Conservation (phyloP, 208 protist species). For the Leishmania amazonensis region DNA sequence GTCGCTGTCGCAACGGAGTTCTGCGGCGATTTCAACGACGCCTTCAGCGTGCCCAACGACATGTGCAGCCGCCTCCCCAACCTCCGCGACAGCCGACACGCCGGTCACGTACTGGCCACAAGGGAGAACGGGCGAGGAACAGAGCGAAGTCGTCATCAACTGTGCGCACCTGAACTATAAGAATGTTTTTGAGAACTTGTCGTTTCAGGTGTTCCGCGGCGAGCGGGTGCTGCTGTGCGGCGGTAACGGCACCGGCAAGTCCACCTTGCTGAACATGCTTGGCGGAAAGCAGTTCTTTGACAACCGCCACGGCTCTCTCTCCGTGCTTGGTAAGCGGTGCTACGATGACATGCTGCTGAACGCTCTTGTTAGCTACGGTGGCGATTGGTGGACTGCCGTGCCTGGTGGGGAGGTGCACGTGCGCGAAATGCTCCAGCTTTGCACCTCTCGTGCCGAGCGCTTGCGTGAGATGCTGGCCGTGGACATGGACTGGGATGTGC, state of each 20-base stretch:
- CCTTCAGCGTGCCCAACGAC: not conserved
- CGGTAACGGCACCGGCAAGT: conserved; percentile 95
- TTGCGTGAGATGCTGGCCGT: conserved; percentile 73
- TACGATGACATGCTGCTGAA: conserved; percentile 89
- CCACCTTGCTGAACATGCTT: conserved; percentile 93
- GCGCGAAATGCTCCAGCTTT: conserved; percentile 55
- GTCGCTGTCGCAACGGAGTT: conserved; percentile 18
- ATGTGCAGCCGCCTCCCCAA: not conserved
- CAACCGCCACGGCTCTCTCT: conserved; percentile 46
- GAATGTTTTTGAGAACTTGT: conserved; percentile 61
- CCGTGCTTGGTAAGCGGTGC: conserved; percentile 63
- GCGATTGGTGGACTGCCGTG: conserved; percentile 76
- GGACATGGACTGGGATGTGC: conserved; percentile 83
- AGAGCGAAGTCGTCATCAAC: conserved; percentile 42
- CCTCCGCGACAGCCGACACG: not conserved
- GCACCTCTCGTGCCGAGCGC: conserved; percentile 47
- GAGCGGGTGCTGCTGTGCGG: conserved; percentile 91
- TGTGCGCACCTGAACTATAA: conserved; percentile 63
- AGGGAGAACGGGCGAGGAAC: not conserved
- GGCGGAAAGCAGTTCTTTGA: conserved; percentile 86
- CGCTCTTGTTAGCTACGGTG: conserved; percentile 56
- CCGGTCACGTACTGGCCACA: conserved; percentile 9
- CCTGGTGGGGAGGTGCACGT: conserved; percentile 81
- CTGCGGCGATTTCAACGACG: not conserved
- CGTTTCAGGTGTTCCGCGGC: conserved; percentile 57